Evolutionary conservation across 2,329 filamentous ascomycete genomes (phyloP).

Genomic region (Botrytis squamosa): DNA sequence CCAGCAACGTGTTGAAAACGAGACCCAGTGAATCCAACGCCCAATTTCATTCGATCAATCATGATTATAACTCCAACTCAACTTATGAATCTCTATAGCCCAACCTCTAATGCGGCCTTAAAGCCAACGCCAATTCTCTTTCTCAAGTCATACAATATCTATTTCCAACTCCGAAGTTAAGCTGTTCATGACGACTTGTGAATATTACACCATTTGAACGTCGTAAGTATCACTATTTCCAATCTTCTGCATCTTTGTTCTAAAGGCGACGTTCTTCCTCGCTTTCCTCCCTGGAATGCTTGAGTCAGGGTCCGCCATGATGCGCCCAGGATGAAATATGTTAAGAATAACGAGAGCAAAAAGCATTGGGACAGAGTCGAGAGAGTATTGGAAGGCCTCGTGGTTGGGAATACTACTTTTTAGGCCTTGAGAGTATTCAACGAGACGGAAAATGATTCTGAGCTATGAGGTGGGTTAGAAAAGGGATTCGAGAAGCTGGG

Average conservation of each 20-base stretch:
- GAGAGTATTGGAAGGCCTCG: constrained; percentile 51
- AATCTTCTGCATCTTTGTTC: not conserved
- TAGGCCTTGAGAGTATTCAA: constrained; percentile 51
- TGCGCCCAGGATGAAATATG: not conserved
- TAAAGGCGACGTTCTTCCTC: not conserved
- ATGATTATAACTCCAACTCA: not conserved
- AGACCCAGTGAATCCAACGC: not conserved
- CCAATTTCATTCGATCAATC: not conserved
- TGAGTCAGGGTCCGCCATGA: not conserved
- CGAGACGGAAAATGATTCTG: constrained; percentile 59
- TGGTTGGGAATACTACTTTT: constrained; percentile 48
- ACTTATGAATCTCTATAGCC: not conserved
- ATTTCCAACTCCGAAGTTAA: not conserved
- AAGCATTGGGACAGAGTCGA: constrained; percentile 55
- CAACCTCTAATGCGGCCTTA: not conserved
- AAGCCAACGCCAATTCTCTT: not conserved
- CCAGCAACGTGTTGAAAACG: not conserved
- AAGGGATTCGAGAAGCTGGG: not conserved
- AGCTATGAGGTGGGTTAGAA: constrained; percentile 40
- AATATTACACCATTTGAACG: not conserved
- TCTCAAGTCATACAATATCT: not conserved
- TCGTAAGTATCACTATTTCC: not conserved
- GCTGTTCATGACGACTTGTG: not conserved
- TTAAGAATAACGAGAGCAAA: constrained; percentile 21
- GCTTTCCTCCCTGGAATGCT: not conserved